These are phyloP conservation scores for Leucoagaricus sp. DNA, from an alignment of 1,284 basidiomycete genomes.

Conservation along the genomic window DNA sequence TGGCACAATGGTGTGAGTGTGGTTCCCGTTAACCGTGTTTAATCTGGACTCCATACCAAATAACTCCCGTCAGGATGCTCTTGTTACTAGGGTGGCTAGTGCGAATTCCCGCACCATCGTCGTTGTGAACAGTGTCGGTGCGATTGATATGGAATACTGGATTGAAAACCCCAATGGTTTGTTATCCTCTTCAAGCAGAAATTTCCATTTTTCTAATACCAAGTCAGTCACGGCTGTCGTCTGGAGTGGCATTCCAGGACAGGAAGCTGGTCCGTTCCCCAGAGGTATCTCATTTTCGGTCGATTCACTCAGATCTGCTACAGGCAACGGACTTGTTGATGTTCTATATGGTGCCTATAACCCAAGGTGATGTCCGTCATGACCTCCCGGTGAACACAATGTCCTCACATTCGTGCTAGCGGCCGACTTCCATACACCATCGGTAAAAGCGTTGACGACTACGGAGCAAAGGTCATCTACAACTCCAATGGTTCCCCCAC, in stretches of 20 bases:
- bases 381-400: background rate
- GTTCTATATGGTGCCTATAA: constrained; percentile 65
- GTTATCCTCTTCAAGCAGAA: constrained; percentile 21
- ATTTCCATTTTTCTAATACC: background rate
- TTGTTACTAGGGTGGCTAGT: constrained; percentile 52
- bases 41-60: background rate
- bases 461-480: constrained; percentile 47
- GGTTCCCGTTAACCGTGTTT: background rate
- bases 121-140: constrained; percentile 74
- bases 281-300: background rate
- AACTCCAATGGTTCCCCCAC: constrained; percentile 30
- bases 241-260: constrained; percentile 65
- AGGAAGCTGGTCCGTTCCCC: constrained; percentile 60
- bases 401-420: constrained; percentile 32
- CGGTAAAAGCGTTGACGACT: constrained; percentile 58
- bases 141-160: constrained; percentile 68
- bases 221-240: constrained; percentile 51
- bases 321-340: constrained; percentile 63
- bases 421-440: constrained; percentile 63
- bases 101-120: constrained; percentile 72
- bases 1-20: constrained; percentile 61
- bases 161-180: constrained; percentile 61
- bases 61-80: constrained; percentile 44
- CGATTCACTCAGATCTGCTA: background rate
- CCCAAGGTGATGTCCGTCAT: constrained; percentile 50